Base-by-base conservation (phyloP, 805 yeast genomes). In the Candida awuae region DNA sequence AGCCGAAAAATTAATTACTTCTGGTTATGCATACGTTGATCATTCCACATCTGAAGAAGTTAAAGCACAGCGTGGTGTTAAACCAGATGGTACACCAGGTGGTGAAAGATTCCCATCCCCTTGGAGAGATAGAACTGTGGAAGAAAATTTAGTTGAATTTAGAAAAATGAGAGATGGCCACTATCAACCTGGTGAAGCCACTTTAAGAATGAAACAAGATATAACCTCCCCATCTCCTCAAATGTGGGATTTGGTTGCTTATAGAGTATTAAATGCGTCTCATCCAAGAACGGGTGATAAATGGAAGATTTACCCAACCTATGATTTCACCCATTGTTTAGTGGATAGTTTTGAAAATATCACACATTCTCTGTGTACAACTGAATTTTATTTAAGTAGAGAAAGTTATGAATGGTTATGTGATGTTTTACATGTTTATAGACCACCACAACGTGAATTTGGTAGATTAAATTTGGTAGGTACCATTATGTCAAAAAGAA, bases 191-290 rank as follows among this genome's bases (percentile, higher is more conserved):
- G 97, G 97, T 49, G 84, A 85, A 62, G 97, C 95, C 22, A 86
- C 87, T 9, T 71, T 92, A 58, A 81, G 99, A 66, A 92, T 92
- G 97, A 90, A 90, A 61, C 96, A 86, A 70, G 95, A 92, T 55
- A 67, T 92, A 47, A 58, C 62, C 8, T 83, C 92, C 14, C 95
- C 96, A 47, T 84, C 85, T 47, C 99, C 99, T 14, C 98, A 92
- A 67, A 92, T 92, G 98, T 92, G 99, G 99, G 99, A 92, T 65
- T 72, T 92, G 48, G 92, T 92, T 46, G 98, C 98, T 10, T 92
- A 92, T 66, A 77, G 99, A 61, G 95, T 92, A 3, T 70, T 92
- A 52, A 73, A 90, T 52, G 87, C 95, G 12, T 76, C 87, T 25
- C 98, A 92, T 64, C 94, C 90, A 64, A 80, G 97, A 66, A 92